Evolutionary conservation across 306 rosid genomes (phyloP), one percentile per base, ranked within the genome.

Genomic region (Casuarina glauca): DNA sequence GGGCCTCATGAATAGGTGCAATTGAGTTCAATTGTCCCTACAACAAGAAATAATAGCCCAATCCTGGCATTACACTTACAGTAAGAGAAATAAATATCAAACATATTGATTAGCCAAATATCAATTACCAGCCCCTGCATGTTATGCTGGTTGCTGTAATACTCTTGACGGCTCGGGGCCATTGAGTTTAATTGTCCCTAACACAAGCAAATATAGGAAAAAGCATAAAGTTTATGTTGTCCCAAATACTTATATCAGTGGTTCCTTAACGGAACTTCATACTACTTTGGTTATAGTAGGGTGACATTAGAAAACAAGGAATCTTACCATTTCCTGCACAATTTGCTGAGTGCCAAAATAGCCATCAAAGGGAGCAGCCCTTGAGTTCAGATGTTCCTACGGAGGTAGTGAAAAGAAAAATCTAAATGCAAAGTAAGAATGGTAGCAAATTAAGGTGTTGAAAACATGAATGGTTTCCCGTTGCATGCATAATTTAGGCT

Each of bases 11-110:
- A 80, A 81, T 61, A 68, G 85, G 83, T 17, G 89, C 80, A 58
- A 74, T 64, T 41, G 90, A 79, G 72, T 81, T 81, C 77, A 79
- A 51, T 17, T 84, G 90, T 66, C 82, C 88, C 89, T 88, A 17
- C 9, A 73, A 46, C 77, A 83, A 38, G 58, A 74, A 60, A 44
- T 11, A 63, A 35, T 45, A 68, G 48, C 38, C 52, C 44, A 52
- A 68, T 73, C 73, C 52, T 81, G 79, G 64, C 42, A 46, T 61
- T 4, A 3, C 32, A 13, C 10, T 26, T 62, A 79, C 17, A 72
- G 62, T 54, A 39, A 44, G 20, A 54, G 48, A 46, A 16, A 73
- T 44, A 9, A 17, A 66, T 66, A 66, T 66, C 46, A 26, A 50
- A 69, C n/a, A 42, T 42, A 43, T 58, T 6, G 45, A n/a, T 12